phyloP scores from a whole-genome alignment of 331 rosid genomes.

The Telfairia occidentalis region DNA sequence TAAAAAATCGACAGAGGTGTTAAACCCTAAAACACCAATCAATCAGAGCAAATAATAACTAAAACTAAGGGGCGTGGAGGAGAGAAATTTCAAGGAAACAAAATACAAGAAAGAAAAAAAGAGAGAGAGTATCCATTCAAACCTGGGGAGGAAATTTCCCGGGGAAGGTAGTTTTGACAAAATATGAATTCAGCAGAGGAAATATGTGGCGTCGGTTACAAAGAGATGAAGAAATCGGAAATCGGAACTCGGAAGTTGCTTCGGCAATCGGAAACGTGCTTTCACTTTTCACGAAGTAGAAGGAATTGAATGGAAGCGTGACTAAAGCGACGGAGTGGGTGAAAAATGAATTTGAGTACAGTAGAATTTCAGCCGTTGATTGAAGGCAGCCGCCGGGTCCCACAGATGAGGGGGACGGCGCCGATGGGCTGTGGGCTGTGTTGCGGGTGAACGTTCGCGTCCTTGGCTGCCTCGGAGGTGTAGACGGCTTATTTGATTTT shows the following conservation, averaged over 20 bases:
- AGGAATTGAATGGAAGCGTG: background rate
- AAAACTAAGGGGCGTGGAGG: background rate
- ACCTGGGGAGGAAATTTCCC: background rate
- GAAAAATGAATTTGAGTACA: background rate
- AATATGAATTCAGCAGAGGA: background rate
- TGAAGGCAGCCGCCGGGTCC: background rate
- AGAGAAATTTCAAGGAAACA: background rate
- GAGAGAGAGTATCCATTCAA: background rate
- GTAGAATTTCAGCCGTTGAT: conserved; percentile 3
- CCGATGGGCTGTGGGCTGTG: background rate
- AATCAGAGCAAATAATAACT: background rate
- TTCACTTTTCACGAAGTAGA: no score
- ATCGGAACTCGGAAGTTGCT: background rate
- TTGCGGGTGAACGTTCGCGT: background rate
- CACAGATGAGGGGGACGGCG: background rate
- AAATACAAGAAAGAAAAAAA: background rate
- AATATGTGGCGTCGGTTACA: background rate
- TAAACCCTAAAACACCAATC: background rate
- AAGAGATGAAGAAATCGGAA: background rate
- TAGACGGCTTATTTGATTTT: background rate
- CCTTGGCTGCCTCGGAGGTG: background rate
- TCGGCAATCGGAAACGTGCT: background rate
- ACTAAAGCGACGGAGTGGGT: conserved; percentile 6
- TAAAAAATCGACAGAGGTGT: background rate
- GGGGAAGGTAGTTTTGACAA: background rate